Conservation (phyloP, 148 eudicot genomes). For the Diospyros lotus region DNA sequence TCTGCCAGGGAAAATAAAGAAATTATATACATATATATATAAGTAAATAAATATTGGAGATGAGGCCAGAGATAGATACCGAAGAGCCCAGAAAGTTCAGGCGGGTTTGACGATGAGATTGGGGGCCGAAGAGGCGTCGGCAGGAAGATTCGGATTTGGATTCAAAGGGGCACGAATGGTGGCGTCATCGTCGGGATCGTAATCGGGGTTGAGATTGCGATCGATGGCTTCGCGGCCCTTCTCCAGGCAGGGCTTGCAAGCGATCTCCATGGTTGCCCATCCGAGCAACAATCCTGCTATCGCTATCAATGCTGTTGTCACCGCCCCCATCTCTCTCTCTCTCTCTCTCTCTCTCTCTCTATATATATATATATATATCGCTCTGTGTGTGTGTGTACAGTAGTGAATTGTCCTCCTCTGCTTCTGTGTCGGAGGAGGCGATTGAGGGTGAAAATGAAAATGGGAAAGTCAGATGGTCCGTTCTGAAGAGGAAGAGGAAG, state of each 20-base stretch:
- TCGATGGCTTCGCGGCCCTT: constrained; percentile 86
- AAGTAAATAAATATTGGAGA: neutral
- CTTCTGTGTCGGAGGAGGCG: no score
- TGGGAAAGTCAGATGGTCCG: no score
- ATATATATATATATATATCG: neutral
- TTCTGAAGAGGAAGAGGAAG: no score
- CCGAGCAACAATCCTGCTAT: constrained; percentile 63
- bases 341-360: constrained; percentile 20
- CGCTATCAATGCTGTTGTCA: constrained; percentile 67
- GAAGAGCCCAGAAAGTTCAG: constrained; percentile 15
- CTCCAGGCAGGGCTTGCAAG: constrained; percentile 87
- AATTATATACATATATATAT: neutral
- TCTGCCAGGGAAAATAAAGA: neutral
- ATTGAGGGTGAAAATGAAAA: no score
- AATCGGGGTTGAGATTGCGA: constrained; percentile 77
- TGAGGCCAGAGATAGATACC: neutral
- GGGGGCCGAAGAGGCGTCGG: constrained; percentile 23
- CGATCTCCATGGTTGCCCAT: constrained; percentile 76
- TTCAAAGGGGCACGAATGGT: constrained; percentile 52
- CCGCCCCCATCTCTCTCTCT: constrained; percentile 53
- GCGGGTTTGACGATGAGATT: constrained; percentile 13
- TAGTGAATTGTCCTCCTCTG: no score
- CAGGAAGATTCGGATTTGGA: constrained; percentile 19
- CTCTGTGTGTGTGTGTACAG: no score
- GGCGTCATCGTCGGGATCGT: constrained; percentile 71